phyloP scores from a whole-genome alignment of 371 early-diverging fungal species.

The Entomophthora muscae region DNA sequence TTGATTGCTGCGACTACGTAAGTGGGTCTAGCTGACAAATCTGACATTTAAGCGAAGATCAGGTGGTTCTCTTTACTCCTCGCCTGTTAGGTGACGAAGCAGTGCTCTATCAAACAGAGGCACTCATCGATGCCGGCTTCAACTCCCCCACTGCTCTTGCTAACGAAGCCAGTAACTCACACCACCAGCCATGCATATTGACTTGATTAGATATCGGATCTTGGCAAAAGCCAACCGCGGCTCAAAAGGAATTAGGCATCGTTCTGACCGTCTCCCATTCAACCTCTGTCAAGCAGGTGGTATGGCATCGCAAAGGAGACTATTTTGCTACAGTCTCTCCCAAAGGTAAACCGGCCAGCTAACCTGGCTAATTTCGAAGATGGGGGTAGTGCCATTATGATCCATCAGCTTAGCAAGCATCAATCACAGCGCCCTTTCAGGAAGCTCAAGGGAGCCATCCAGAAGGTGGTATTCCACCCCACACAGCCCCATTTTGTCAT shows the following conservation, averaged over 20 bases:
- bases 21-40: conserved; percentile 2
- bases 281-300: conserved; percentile 52
- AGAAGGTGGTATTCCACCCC: conserved; percentile 85
- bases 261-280: conserved; percentile 8
- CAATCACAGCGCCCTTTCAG: conserved; percentile 80
- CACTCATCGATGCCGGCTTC: not conserved
- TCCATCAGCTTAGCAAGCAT: conserved; percentile 82
- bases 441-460: conserved; percentile 72
- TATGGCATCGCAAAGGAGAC: conserved; percentile 95
- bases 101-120: not conserved
- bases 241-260: conserved; percentile 21
- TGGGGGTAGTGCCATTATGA: conserved; percentile 40
- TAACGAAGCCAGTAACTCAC: not conserved
- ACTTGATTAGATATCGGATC: conserved; percentile 9
- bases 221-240: conserved; percentile 41
- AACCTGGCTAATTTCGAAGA: conserved; percentile 11
- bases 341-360: conserved; percentile 21
- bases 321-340: conserved; percentile 79
- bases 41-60: not conserved
- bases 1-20: conserved; percentile 47
- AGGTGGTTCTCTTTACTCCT: conserved; percentile 5
- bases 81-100: not conserved
- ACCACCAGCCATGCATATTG: not conserved
- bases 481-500: conserved; percentile 80
- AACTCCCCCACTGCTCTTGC: not conserved